Evolutionary conservation across 345 rosid species (phyloP).

Genomic region (Bruguiera parviflora): DNA sequence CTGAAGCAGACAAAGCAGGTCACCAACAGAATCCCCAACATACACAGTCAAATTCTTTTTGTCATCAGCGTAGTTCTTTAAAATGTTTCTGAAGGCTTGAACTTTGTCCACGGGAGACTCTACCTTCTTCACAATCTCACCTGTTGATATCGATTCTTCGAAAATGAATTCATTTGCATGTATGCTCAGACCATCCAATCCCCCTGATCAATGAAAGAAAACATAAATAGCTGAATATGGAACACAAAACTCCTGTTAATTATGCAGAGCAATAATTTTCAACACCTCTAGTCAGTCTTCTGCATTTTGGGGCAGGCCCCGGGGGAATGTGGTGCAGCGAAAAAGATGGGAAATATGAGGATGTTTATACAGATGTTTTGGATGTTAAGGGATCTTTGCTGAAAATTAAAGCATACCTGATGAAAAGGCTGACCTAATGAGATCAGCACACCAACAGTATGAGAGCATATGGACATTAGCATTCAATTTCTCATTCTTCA

Average conservation of each 20-base stretch:
- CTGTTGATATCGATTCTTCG: constrained; percentile 67
- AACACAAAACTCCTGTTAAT: background rate
- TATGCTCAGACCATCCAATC: constrained; percentile 49
- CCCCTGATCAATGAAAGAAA: constrained; percentile 40
- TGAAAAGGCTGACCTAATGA: constrained; percentile 71
- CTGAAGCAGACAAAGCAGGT: constrained; percentile 84
- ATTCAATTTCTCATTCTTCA: constrained; percentile 48
- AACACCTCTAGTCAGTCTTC: background rate
- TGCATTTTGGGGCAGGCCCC: too few relatives aligned
- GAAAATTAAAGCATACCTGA: constrained; percentile 46
- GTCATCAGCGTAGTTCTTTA: constrained; percentile 31
- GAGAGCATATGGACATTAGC: constrained; percentile 71
- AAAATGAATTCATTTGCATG: constrained; percentile 81
- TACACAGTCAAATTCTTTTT: constrained; percentile 58
- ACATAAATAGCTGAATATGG: constrained; percentile 1
- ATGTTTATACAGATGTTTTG: background rate
- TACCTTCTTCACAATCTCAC: constrained; percentile 60
- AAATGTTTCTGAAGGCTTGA: constrained; percentile 50
- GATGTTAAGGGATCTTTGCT: background rate
- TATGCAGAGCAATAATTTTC: background rate
- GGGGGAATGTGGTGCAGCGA: too few relatives aligned
- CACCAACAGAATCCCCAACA: constrained; percentile 88
- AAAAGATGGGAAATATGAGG: background rate
- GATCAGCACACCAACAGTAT: constrained; percentile 96
- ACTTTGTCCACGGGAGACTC: constrained; percentile 79